These are phyloP conservation scores for Talaromyces rugulosus DNA, from an alignment of 2,329 filamentous ascomycete genomes.

Conservation along the genomic window DNA sequence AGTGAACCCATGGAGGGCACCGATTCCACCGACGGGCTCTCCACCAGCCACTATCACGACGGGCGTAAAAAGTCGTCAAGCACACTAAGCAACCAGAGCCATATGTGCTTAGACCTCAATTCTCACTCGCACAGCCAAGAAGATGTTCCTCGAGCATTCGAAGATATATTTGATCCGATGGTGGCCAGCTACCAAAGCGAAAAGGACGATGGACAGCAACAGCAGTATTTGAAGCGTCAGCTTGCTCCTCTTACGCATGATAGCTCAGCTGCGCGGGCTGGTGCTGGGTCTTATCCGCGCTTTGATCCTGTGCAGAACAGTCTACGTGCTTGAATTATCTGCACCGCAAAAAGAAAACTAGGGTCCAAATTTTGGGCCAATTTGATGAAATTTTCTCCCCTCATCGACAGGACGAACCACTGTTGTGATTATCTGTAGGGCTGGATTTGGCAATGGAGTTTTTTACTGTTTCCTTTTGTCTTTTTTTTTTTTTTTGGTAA, in stretches of 20 bases:
- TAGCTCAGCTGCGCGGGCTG: constrained; percentile 25
- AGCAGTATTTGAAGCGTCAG: constrained; percentile 24
- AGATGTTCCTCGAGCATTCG: constrained; percentile 19
- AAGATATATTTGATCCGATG: constrained; percentile 30
- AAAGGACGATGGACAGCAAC: constrained; percentile 21
- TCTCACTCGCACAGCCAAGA: constrained; percentile 22
- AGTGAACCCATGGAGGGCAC: constrained; percentile 38
- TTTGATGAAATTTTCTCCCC: not conserved
- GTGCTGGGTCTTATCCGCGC: constrained; percentile 25
- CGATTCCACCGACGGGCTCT: constrained; percentile 32
- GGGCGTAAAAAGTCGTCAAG: constrained; percentile 21
- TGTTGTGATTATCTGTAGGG: not conserved
- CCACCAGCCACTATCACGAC: constrained; percentile 30
- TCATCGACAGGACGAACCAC: not conserved
- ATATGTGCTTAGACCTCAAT: constrained; percentile 25
- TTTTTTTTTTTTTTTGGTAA: not conserved
- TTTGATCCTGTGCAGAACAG: constrained; percentile 30
- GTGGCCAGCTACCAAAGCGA: constrained; percentile 23
- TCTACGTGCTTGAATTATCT: constrained; percentile 26
- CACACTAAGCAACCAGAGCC: constrained; percentile 20
- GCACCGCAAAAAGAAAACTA: too few species aligned
- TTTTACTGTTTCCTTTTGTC: not conserved
- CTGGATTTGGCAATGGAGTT: not conserved
- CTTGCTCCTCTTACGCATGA: constrained; percentile 27
- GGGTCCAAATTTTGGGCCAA: not conserved